phyloP scores from a whole-genome alignment of 164 flowering plant genomes.

The Stephania cephalantha region DNA sequence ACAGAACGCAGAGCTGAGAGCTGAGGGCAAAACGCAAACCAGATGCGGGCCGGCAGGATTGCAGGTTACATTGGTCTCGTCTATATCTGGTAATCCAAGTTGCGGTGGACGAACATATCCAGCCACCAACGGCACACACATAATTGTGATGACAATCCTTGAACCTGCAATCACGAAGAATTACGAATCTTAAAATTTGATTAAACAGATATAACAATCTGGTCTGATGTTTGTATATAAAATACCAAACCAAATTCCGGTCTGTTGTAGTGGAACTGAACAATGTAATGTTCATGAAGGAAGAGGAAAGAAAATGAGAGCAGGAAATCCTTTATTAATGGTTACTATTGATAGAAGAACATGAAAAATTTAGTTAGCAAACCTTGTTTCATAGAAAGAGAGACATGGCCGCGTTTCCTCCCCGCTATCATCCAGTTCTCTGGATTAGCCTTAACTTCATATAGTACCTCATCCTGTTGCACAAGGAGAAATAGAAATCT shows the following conservation, averaged over 20 bases:
- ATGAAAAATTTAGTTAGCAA: not conserved
- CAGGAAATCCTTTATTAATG: not conserved
- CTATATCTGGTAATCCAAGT: conserved; percentile 60
- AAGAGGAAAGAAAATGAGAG: not conserved
- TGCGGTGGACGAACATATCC: conserved; percentile 96
- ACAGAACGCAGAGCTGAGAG: conserved; percentile 90
- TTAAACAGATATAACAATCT: not conserved
- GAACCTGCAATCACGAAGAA: conserved; percentile 51
- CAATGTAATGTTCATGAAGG: too few species aligned
- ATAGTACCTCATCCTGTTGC: conserved; percentile 73
- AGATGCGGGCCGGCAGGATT: conserved; percentile 90
- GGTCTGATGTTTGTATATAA: not conserved
- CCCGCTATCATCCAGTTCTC: conserved; percentile 99
- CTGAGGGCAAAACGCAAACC: conserved; percentile 85
- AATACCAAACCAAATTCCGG: not conserved
- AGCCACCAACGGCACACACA: conserved; percentile 80
- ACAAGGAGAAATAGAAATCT: conserved; percentile 7
- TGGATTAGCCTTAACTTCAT: conserved; percentile 76
- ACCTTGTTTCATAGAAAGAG: conserved; percentile 79
- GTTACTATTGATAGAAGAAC: not conserved
- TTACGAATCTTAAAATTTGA: not conserved
- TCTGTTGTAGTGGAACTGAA: too few species aligned
- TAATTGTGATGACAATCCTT: conserved; percentile 61
- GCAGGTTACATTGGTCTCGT: conserved; percentile 73
- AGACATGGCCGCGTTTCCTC: conserved; percentile 82